Conservation (phyloP, 768 basidiomycete genomes). For the Mycena belliarum region DNA sequence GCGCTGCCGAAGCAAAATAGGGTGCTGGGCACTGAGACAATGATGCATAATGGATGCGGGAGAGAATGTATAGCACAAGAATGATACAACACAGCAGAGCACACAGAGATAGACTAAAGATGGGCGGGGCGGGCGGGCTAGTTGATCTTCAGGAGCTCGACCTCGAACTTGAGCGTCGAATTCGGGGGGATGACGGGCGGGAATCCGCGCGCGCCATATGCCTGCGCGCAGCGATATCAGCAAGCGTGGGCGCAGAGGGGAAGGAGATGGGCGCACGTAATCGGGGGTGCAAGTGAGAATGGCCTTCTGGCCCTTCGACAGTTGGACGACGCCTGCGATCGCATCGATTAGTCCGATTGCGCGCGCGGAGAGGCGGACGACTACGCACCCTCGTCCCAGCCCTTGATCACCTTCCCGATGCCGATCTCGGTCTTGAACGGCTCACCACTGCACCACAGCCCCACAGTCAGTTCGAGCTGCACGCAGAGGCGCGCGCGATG, state of each 20-base stretch:
- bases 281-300: conserved; percentile 68
- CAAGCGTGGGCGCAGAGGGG: conserved; percentile 7
- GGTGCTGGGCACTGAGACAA: no score
- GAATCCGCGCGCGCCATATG: conserved; percentile 74
- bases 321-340: conserved; percentile 69
- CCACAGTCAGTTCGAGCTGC: not conserved
- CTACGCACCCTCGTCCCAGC: conserved; percentile 83
- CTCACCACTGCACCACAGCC: conserved; percentile 37
- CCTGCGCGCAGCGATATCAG: conserved; percentile 42
- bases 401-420: conserved; percentile 80
- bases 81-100: conserved; percentile 11
- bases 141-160: conserved; percentile 77
- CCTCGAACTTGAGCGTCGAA: conserved; percentile 76
- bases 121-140: not conserved
- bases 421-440: conserved; percentile 78
- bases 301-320: conserved; percentile 79
- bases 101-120: not conserved
- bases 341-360: conserved; percentile 24
- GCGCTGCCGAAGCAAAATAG: no score
- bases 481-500: conserved; percentile 10
- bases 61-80: conserved; percentile 8
- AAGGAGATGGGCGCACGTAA: conserved; percentile 59
- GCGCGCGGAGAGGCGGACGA: not conserved
- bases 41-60: no score
- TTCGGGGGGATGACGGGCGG: conserved; percentile 80